phyloP scores from a whole-genome alignment of 148 eudicot species.

The Vaccinium darrowii region DNA sequence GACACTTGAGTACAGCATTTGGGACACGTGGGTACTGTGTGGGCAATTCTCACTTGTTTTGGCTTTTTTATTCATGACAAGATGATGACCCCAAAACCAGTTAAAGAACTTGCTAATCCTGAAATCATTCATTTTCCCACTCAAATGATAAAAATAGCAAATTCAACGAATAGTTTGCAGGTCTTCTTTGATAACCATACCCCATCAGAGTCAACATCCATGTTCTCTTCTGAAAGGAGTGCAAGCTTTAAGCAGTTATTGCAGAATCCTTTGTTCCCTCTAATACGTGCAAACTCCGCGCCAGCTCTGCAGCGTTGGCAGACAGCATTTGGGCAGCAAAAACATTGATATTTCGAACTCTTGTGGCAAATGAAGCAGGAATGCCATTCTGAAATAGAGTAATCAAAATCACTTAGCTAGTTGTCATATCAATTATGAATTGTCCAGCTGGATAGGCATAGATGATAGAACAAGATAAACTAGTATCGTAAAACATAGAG shows the following conservation, averaged over 20 bases:
- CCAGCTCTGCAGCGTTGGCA: constrained; percentile 53
- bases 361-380: constrained; percentile 51
- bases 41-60: too few relatives aligned
- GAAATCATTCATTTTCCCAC: neutral
- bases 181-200: constrained; percentile 29
- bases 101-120: neutral
- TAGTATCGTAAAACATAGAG: neutral
- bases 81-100: neutral
- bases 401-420: neutral
- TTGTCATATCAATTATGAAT: neutral
- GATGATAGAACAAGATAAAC: neutral
- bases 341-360: constrained; percentile 51
- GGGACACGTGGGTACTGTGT: too few relatives aligned
- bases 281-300: constrained; percentile 41
- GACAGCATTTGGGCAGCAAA: constrained; percentile 63
- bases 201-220: constrained; percentile 78
- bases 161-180: neutral
- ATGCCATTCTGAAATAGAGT: constrained; percentile 57
- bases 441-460: neutral
- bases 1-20: too few relatives aligned
- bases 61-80: neutral
- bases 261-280: constrained; percentile 71
- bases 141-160: neutral
- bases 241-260: constrained; percentile 73
- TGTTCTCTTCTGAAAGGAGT: constrained; percentile 68